phyloP scores from a whole-genome alignment of 441 rosid species.

The Populus tomentosa region DNA sequence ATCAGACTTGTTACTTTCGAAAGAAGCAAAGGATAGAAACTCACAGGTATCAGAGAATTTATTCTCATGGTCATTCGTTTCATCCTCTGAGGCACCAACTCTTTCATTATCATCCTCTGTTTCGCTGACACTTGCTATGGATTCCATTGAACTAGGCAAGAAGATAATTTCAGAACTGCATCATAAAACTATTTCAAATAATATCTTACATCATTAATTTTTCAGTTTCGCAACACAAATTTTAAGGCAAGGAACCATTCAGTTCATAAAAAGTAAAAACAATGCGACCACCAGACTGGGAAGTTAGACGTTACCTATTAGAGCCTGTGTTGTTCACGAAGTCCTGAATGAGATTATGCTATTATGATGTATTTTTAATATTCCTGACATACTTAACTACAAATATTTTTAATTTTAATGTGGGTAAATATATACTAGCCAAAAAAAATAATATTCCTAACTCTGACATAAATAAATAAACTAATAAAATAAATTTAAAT shows the following conservation, averaged over 20 bases:
- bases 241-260: neutral
- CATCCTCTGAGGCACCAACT: conserved; percentile 72
- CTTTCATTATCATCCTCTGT: conserved; percentile 73
- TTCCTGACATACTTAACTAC: too few relatives aligned
- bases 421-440: too few relatives aligned
- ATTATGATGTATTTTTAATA: too few relatives aligned
- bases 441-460: too few relatives aligned
- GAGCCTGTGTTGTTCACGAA: neutral
- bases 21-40: conserved; percentile 66
- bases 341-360: too few relatives aligned
- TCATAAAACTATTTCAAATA: neutral
- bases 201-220: too few relatives aligned
- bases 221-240: too few relatives aligned
- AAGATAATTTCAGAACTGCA: neutral
- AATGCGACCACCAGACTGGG: neutral
- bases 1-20: conserved; percentile 14
- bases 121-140: conserved; percentile 20
- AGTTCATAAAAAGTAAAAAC: neutral
- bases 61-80: conserved; percentile 68
- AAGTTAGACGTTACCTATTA: neutral
- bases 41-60: conserved; percentile 73
- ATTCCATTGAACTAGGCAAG: too few relatives aligned
- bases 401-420: too few relatives aligned
- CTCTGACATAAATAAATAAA: too few relatives aligned
- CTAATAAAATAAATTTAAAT: too few relatives aligned